Evolutionary conservation across 169 alveolate species (phyloP).

Genomic region (Eimeria acervulina): DNA sequence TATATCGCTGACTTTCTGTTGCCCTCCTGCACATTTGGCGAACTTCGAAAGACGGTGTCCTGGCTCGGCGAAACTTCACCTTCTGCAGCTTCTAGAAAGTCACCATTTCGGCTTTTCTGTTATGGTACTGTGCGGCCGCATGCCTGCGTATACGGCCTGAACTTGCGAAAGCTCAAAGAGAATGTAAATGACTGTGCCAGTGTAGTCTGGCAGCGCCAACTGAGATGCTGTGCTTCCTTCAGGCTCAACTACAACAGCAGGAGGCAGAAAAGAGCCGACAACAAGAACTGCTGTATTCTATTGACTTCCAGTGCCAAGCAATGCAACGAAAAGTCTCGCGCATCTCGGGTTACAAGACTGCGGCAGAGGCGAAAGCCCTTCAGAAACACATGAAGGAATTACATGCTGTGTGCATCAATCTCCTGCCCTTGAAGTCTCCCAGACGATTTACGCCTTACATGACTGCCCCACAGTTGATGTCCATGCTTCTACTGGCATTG

Average conservation of each 20-base stretch:
- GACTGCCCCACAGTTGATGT: background rate
- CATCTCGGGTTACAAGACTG: constrained; percentile 94
- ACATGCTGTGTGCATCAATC: constrained; percentile 86
- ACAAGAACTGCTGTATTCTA: constrained; percentile 94
- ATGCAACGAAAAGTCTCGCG: constrained; percentile 96
- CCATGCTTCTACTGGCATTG: background rate
- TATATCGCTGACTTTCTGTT: background rate
- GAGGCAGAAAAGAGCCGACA: constrained; percentile 95
- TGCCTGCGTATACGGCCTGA: background rate
- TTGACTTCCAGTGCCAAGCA: constrained; percentile 95
- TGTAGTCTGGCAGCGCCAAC: background rate
- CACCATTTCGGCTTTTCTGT: background rate
- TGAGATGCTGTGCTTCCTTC: constrained; percentile 9
- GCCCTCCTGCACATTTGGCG: background rate
- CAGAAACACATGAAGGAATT: constrained; percentile 88
- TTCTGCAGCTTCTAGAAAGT: background rate
- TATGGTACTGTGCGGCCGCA: background rate
- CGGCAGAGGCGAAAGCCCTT: constrained; percentile 94
- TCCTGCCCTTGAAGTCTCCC: constrained; percentile 64
- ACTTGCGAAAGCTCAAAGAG: background rate
- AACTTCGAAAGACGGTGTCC: background rate
- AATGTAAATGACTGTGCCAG: background rate
- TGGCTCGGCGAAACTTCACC: background rate
- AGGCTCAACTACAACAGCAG: constrained; percentile 93
- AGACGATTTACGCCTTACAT: background rate